These are phyloP conservation scores for Stagonosporopsis vannaccii DNA, from an alignment of 2,329 filamentous ascomycete genomes.

Conservation along the genomic window DNA sequence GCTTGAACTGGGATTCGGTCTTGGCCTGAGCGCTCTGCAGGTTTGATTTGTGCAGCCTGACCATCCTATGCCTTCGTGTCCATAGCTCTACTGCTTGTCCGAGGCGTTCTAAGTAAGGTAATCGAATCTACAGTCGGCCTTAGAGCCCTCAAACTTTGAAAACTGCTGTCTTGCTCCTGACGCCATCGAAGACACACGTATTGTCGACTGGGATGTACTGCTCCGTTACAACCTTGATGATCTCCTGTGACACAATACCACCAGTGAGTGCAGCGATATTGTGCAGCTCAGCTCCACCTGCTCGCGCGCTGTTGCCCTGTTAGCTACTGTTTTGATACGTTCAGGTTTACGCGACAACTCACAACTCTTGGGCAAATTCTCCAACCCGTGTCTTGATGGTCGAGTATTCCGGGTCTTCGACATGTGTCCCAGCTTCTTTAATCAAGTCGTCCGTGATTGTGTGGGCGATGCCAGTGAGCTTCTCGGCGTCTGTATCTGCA, in stretches of 20 bases:
- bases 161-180: conserved; percentile 63
- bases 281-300: conserved; percentile 85
- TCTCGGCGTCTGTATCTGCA: conserved; percentile 45
- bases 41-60: too few relatives aligned
- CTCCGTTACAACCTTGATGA: conserved; percentile 84
- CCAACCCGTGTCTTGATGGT: conserved; percentile 46
- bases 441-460: conserved; percentile 53
- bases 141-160: conserved; percentile 51
- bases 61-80: too few relatives aligned
- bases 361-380: conserved; percentile 55
- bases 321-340: background rate
- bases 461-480: conserved; percentile 54
- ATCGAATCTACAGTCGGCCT: background rate
- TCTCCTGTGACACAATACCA: conserved; percentile 94
- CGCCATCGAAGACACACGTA: conserved; percentile 68
- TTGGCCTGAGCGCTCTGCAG: background rate
- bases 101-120: background rate
- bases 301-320: conserved; percentile 64
- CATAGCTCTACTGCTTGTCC: background rate
- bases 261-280: conserved; percentile 88
- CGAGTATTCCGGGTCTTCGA: conserved; percentile 54
- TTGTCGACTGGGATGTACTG: conserved; percentile 72
- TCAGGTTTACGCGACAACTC: conserved; percentile 30
- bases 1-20: too few relatives aligned
- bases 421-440: conserved; percentile 49